Conservation (phyloP, 1,284 basidiomycete species). For the Earliella scabrosa region DNA sequence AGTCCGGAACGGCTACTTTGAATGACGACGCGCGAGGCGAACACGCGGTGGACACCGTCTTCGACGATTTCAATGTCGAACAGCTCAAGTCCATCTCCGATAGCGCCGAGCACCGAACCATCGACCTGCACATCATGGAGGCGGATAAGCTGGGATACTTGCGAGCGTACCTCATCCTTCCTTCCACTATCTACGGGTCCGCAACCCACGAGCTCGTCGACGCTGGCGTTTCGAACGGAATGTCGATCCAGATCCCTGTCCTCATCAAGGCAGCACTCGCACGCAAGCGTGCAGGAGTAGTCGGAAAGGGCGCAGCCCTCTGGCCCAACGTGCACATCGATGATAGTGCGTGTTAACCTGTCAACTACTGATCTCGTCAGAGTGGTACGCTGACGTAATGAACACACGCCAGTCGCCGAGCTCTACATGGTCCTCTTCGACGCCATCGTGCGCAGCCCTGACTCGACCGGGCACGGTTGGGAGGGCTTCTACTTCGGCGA, state of each 20-base stretch:
- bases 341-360: conserved; percentile 24
- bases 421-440: conserved; percentile 26
- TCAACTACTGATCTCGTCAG: not conserved
- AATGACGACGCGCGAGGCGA: conserved; percentile 37
- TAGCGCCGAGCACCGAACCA: conserved; percentile 36
- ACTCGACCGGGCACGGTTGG: conserved; percentile 38
- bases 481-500: conserved; percentile 50
- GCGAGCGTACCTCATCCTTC: conserved; percentile 41
- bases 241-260: not conserved
- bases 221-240: conserved; percentile 9
- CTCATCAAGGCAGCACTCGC: conserved; percentile 27
- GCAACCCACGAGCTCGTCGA: not conserved
- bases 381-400: not conserved
- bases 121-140: conserved; percentile 24
- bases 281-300: conserved; percentile 35
- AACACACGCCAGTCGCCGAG: conserved; percentile 23
- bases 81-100: conserved; percentile 37
- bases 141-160: conserved; percentile 38
- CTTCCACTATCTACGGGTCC: conserved; percentile 20
- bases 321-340: conserved; percentile 34
- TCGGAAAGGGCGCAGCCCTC: conserved; percentile 30
- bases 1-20: conserved; percentile 49
- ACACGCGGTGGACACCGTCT: conserved; percentile 32
- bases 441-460: conserved; percentile 13
- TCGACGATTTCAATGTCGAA: conserved; percentile 40